Evolutionary conservation across 192 early-diverging fungal genomes (phyloP).

Genomic region (Pilaira anomala): DNA sequence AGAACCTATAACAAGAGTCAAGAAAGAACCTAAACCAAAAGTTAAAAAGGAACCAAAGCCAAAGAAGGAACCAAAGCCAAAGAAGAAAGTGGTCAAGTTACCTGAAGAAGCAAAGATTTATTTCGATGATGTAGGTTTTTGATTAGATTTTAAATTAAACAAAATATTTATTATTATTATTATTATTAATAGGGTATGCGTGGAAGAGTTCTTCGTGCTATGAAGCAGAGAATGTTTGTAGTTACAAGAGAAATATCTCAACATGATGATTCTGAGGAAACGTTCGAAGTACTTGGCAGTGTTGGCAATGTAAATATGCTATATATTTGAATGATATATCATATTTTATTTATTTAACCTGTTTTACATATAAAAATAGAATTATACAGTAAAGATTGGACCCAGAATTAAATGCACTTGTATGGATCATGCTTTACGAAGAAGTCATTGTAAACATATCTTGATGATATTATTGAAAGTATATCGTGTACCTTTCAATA

Average conservation of each 20-base stretch:
- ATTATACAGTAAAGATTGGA: conserved; percentile 16
- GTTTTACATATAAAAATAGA: conserved; percentile 7
- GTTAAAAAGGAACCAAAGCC: background rate
- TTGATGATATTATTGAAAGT: conserved; percentile 22
- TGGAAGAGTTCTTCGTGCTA: conserved; percentile 7
- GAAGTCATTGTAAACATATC: conserved; percentile 25
- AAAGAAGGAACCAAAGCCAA: background rate
- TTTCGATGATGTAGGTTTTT: too few species aligned
- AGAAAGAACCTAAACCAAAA: background rate
- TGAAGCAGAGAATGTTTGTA: conserved; percentile 18
- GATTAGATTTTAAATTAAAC: too few species aligned
- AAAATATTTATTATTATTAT: too few species aligned
- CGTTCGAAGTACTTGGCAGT: conserved; percentile 20
- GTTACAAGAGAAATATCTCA: background rate
- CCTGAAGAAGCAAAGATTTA: too few species aligned
- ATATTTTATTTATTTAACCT: background rate
- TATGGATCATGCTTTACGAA: background rate
- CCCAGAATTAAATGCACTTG: conserved; percentile 10
- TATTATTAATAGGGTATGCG: background rate
- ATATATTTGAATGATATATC: background rate
- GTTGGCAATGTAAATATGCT: conserved; percentile 7
- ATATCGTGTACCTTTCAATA: conserved; percentile 9
- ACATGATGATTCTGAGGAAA: background rate
- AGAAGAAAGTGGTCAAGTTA: background rate
- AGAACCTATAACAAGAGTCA: background rate